These are phyloP conservation scores for Phlegmacium glaucopus DNA, from an alignment of 768 basidiomycete genomes.

Conservation along the genomic window DNA sequence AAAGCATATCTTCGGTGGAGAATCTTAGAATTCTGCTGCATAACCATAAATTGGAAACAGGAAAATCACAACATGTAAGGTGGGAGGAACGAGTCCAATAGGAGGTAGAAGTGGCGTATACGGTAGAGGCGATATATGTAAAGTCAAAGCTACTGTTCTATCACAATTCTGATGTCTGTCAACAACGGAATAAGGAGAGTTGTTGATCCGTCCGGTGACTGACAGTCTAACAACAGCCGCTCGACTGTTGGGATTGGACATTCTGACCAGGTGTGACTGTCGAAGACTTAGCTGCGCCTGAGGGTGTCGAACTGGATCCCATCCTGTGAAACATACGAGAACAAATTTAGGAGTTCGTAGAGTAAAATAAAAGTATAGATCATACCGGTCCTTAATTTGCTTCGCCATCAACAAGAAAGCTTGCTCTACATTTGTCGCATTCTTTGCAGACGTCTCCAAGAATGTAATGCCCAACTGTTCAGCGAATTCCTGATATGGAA, in stretches of 20 bases:
- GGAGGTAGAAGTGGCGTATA: slow-evolving; percentile 32
- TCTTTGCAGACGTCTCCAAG: slow-evolving; percentile 99
- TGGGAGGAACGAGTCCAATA: slow-evolving; percentile 27
- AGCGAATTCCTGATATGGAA: slow-evolving; percentile 74
- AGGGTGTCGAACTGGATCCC: slow-evolving; percentile 76
- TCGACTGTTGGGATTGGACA: slow-evolving; percentile 69
- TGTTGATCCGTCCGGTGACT: neutral
- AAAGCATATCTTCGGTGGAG: slow-evolving; percentile 7
- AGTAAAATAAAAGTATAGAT: neutral
- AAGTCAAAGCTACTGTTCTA: slow-evolving; percentile 15
- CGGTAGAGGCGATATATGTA: slow-evolving; percentile 32
- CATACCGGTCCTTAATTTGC: slow-evolving; percentile 89
- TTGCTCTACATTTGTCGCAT: slow-evolving; percentile 97
- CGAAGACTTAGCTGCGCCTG: slow-evolving; percentile 75
- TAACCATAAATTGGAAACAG: slow-evolving; percentile 4
- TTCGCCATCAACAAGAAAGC: slow-evolving; percentile 99
- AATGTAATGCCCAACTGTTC: slow-evolving; percentile 93
- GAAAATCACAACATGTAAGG: slow-evolving; percentile 22
- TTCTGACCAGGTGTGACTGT: slow-evolving; percentile 83
- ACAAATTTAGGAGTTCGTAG: neutral
- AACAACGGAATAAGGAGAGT: slow-evolving; percentile 8
- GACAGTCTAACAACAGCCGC: slow-evolving; percentile 73
- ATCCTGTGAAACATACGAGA: slow-evolving; percentile 48
- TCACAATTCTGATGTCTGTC: slow-evolving; percentile 4
- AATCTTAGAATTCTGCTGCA: slow-evolving; percentile 9